phyloP scores from a whole-genome alignment of 2,329 filamentous ascomycete genomes.

The Alternaria dauci region DNA sequence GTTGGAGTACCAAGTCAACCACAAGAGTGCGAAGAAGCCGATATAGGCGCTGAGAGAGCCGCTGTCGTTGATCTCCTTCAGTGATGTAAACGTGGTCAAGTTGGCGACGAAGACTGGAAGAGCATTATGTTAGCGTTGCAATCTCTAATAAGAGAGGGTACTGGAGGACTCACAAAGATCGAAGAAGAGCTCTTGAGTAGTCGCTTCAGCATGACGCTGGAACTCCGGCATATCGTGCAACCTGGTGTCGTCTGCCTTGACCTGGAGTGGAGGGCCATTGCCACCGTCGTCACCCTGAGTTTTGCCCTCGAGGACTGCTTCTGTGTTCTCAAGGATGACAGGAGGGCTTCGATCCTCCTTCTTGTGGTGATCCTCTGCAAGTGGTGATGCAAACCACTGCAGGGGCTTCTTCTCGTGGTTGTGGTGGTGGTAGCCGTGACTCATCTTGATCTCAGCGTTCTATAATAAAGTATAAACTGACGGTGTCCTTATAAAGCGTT shows the following conservation, averaged over 20 bases:
- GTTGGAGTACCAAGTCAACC: constrained; percentile 74
- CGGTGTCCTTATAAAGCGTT: neutral
- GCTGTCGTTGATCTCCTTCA: constrained; percentile 64
- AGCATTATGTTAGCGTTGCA: neutral
- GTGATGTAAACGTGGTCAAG: constrained; percentile 67
- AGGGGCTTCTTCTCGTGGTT: constrained; percentile 4
- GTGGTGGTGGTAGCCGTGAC: neutral
- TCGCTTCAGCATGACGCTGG: constrained; percentile 7
- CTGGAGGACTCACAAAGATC: neutral
- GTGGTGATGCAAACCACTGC: constrained; percentile 5
- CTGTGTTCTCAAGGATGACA: neutral
- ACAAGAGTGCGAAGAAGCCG: constrained; percentile 66
- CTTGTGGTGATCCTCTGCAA: neutral
- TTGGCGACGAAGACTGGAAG: constrained; percentile 51
- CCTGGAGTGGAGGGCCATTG: neutral
- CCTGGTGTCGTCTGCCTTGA: neutral
- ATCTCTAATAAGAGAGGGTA: neutral
- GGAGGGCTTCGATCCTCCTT: neutral
- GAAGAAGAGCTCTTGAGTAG: constrained; percentile 9
- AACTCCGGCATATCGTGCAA: constrained; percentile 1
- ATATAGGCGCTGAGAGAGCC: constrained; percentile 55
- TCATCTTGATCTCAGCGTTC: neutral
- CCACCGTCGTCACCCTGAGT: neutral
- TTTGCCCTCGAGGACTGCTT: neutral
- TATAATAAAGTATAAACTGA: neutral